Conservation (phyloP, 495 filamentous ascomycete species). For the Trichoderma reesei region DNA sequence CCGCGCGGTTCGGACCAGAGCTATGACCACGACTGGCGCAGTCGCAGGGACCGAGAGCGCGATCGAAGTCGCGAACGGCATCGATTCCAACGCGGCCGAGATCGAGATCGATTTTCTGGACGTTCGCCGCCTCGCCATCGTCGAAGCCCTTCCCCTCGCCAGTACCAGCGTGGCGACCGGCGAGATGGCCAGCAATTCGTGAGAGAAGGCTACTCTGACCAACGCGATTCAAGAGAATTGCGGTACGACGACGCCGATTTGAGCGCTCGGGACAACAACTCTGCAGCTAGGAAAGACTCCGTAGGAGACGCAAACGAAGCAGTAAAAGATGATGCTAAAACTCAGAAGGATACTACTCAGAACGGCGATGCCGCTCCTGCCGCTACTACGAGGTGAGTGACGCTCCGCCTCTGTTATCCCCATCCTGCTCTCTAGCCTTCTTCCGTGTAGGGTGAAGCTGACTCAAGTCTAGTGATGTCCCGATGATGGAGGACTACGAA, state of each 20-base stretch:
- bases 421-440: background rate
- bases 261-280: conserved; percentile 20
- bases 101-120: conserved; percentile 36
- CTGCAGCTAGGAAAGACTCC: conserved; percentile 23
- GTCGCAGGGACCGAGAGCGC: conserved; percentile 16
- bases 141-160: conserved; percentile 56
- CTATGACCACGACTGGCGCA: conserved; percentile 8
- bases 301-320: conserved; percentile 25
- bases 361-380: conserved; percentile 17
- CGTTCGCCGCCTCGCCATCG: conserved; percentile 58
- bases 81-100: conserved; percentile 23
- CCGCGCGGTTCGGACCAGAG: conserved; percentile 31
- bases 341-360: conserved; percentile 47
- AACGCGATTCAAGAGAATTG: background rate
- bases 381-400: background rate
- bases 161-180: conserved; percentile 32
- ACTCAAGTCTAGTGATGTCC: background rate
- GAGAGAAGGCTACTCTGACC: conserved; percentile 18
- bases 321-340: conserved; percentile 58
- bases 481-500: conserved; percentile 24
- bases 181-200: conserved; percentile 28
- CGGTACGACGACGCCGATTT: conserved; percentile 17
- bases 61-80: conserved; percentile 18
- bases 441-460: background rate
- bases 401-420: background rate